Conservation (phyloP, 345 rosid species). For the Salix viminalis region DNA sequence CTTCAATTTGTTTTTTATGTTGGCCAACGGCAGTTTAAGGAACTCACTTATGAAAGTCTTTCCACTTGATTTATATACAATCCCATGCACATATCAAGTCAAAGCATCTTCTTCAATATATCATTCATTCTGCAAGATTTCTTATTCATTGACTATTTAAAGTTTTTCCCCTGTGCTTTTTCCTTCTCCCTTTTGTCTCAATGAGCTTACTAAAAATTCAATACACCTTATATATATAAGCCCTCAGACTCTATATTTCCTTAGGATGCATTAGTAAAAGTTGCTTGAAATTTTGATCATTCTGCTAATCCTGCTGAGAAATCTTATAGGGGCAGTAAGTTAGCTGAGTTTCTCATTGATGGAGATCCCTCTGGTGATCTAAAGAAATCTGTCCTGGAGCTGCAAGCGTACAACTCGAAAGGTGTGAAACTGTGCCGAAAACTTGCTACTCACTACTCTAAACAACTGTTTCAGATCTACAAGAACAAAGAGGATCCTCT, state of each 20-base stretch:
- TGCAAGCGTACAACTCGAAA: constrained; percentile 30
- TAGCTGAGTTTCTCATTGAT: constrained; percentile 53
- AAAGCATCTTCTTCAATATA: background rate
- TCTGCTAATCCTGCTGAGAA: background rate
- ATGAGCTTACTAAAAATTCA: background rate
- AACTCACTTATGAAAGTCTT: background rate
- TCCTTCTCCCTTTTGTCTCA: background rate
- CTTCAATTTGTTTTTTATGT: background rate
- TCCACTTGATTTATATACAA: background rate
- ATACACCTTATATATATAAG: background rate
- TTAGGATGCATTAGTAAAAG: background rate
- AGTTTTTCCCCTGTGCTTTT: background rate
- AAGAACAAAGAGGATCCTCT: constrained; percentile 56
- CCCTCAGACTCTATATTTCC: background rate
- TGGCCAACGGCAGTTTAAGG: background rate
- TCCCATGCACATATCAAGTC: background rate
- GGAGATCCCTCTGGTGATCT: constrained; percentile 53
- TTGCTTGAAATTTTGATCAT: background rate
- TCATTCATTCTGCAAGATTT: background rate
- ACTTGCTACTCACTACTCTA: constrained; percentile 51
- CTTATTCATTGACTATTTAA: background rate
- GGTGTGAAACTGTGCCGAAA: constrained; percentile 48
- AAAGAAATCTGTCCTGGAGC: constrained; percentile 53
- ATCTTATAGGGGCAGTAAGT: constrained; percentile 45
- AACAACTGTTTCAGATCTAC: constrained; percentile 67